Evolutionary conservation across 2,329 filamentous ascomycete species (phyloP).

Genomic region (Metarhizium guizhouense): DNA sequence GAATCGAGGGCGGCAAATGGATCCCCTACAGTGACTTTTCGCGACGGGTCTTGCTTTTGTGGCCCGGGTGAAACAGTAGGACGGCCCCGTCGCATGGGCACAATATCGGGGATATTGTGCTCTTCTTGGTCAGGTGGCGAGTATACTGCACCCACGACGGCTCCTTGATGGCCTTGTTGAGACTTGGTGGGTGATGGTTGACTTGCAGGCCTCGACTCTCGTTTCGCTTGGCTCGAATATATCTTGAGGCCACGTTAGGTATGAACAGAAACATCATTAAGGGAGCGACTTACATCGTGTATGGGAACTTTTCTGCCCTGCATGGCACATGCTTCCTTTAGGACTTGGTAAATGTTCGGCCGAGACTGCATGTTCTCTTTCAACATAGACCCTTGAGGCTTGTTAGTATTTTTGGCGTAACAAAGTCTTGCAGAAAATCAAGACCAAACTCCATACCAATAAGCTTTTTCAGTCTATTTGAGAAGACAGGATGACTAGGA

Average conservation of each 20-base stretch:
- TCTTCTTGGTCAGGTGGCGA: conserved; percentile 64
- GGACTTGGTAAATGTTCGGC: conserved; percentile 90
- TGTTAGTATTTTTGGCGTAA: neutral
- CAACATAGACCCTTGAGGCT: conserved; percentile 68
- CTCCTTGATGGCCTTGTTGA: conserved; percentile 45
- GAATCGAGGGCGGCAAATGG: conserved; percentile 87
- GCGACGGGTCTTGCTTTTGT: conserved; percentile 46
- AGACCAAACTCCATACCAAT: conserved; percentile 53
- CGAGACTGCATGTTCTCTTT: conserved; percentile 68
- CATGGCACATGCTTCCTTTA: conserved; percentile 82
- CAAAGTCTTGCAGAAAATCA: neutral
- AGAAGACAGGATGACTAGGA: conserved; percentile 80
- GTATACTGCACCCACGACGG: conserved; percentile 71
- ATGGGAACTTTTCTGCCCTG: conserved; percentile 79
- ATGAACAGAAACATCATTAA: neutral
- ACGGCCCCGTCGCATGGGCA: conserved; percentile 87
- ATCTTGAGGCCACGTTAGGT: conserved; percentile 42
- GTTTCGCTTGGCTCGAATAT: conserved; percentile 55
- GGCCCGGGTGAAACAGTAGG: conserved; percentile 29
- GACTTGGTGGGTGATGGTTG: conserved; percentile 33
- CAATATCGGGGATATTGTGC: conserved; percentile 74
- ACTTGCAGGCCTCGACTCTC: conserved; percentile 42
- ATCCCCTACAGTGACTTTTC: conserved; percentile 62
- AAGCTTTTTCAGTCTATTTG: conserved; percentile 77
- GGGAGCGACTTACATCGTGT: conserved; percentile 61